phyloP scores from a whole-genome alignment of 352 stramenopile species.

The Phytophthora cactorum region DNA sequence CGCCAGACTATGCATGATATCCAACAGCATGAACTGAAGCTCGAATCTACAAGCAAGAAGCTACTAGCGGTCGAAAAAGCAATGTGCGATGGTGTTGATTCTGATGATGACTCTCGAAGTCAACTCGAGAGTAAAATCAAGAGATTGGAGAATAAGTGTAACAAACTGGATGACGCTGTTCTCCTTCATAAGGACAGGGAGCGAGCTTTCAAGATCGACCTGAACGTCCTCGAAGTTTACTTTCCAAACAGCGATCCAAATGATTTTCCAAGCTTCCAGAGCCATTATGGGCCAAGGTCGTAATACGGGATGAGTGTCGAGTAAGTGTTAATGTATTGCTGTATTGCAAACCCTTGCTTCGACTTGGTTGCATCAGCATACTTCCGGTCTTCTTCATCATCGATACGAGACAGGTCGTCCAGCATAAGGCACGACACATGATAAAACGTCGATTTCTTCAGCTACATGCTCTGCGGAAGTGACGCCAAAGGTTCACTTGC shows the following conservation, averaged over 20 bases:
- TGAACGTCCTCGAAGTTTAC: slow-evolving; percentile 6
- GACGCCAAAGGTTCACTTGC: slow-evolving; percentile 5
- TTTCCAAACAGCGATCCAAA: neutral
- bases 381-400: neutral
- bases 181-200: slow-evolving; percentile 33
- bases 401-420: neutral
- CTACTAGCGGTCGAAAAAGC: slow-evolving; percentile 4
- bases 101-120: neutral
- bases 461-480: slow-evolving; percentile 7
- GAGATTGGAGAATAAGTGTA: slow-evolving; percentile 21
- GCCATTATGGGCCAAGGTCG: slow-evolving; percentile 23
- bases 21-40: slow-evolving; percentile 34
- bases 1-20: slow-evolving; percentile 75
- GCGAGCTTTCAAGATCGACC: slow-evolving; percentile 21
- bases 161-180: slow-evolving; percentile 28
- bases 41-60: slow-evolving; percentile 17
- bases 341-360: neutral
- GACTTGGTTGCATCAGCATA: neutral
- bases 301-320: neutral
- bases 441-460: neutral
- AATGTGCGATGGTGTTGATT: neutral
- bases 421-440: neutral
- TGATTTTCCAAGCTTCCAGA: slow-evolving; percentile 15
- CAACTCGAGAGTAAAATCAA: slow-evolving; percentile 28
- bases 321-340: neutral